Evolutionary conservation across 805 yeast genomes (phyloP), one percentile per base, ranked within the genome.

Genomic region (Sungouiella blattae): DNA sequence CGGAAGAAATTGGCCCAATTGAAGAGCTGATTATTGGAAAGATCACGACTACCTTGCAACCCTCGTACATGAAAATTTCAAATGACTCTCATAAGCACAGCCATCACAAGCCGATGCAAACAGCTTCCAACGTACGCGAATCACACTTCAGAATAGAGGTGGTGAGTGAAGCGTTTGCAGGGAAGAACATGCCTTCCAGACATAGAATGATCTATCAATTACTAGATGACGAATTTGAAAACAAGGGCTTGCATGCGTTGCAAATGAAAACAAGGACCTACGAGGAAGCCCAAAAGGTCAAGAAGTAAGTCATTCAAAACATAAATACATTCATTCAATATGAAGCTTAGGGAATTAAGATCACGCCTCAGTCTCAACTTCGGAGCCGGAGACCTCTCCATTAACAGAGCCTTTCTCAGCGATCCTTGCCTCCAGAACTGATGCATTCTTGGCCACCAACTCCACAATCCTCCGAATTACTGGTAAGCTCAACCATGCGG

Each of bases 401-500:
- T 31, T 20, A 20, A 6, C 22, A 6, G 9, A 6, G 6, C 13
- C 33, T 5, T 31, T 23, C 22, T 24, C 22, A 15, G n/a, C 15
- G 11, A 25, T 35, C 37, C 17, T 42, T 6, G 57, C 55, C 43
- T 80, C 85, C 57, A 79, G 87, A 11, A 73, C 86, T 15, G 83
- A 71, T 12, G 91, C 94, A 55, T 83, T 83, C 62, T 79, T 82
- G 9, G 95, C 86, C 30, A 84, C 91, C 49, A 93, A 70, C 58
- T 89, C 96, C 26, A 89, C 86, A 31, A 93, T 79, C 61, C 93
- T 75, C 67, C 94, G 83, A 24, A 94, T 81, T 26, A 77, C 81
- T 28, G 98, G 98, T 46, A 89, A 77, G 49, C 83, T 85, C 63
- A 93, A 69, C 86, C 94, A 86, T 1, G 95, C 89, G 26, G 98